phyloP scores from a whole-genome alignment of 352 stramenopile species.

The Phytopythium delawarense region DNA sequence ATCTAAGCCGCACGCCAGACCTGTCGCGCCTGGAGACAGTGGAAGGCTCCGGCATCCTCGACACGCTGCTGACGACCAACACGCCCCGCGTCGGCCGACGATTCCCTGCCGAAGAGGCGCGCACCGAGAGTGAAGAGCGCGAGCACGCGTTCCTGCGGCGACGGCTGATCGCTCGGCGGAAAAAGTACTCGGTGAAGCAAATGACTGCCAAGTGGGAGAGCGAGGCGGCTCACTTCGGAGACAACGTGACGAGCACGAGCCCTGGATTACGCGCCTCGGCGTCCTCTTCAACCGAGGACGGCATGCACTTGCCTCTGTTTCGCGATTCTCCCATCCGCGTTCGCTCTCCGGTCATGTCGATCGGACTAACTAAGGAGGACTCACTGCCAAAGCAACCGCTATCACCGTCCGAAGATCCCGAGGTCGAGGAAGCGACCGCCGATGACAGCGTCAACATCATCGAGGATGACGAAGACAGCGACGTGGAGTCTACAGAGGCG shows the following conservation, averaged over 20 bases:
- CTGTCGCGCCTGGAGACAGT: conserved; percentile 48
- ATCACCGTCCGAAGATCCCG: background rate
- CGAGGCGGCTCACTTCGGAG: conserved; percentile 4
- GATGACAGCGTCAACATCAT: conserved; percentile 2
- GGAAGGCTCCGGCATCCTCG: conserved; percentile 59
- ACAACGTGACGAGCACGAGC: background rate
- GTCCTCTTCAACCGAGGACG: background rate
- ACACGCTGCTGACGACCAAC: conserved; percentile 34
- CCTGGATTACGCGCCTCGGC: background rate
- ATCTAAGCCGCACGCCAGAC: conserved; percentile 32
- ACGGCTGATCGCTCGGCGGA: conserved; percentile 36
- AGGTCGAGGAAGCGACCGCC: background rate
- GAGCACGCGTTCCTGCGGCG: conserved; percentile 43
- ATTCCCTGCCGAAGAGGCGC: conserved; percentile 46
- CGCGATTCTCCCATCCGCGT: conserved; percentile 4
- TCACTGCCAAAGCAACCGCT: background rate
- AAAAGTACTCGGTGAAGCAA: conserved; percentile 30
- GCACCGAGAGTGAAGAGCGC: conserved; percentile 42
- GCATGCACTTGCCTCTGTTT: background rate
- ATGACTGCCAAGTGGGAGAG: conserved; percentile 18
- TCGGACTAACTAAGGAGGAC: background rate
- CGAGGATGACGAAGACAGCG: conserved; percentile 36
- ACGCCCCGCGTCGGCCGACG: conserved; percentile 37
- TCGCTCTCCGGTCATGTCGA: conserved; percentile 1
- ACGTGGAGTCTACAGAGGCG: conserved; percentile 47